Percentiles rank a stretch among this genome's conserved stretches.
Evolutionary conservation across 345 rosid species (phyloP).

Genomic region (Turritis glabra): DNA sequence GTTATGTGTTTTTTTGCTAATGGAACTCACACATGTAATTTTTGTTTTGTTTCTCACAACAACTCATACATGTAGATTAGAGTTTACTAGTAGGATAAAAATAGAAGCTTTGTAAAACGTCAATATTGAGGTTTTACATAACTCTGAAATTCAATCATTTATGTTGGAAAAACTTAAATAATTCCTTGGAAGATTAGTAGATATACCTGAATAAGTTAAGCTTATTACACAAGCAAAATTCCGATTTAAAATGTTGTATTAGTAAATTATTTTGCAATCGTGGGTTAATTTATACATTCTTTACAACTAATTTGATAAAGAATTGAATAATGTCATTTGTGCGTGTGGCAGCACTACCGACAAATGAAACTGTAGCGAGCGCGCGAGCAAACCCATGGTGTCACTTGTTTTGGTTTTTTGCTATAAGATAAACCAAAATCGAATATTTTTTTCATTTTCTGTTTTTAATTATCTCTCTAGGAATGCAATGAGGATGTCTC

Average conservation of each 20-base stretch:
- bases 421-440: constrained; percentile 9
- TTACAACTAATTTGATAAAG: neutral
- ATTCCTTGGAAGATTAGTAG: neutral
- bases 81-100: neutral
- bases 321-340: neutral
- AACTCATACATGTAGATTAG: neutral
- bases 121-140: neutral
- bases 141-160: neutral
- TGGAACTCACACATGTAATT: neutral
- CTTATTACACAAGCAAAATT: neutral
- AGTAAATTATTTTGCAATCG: neutral
- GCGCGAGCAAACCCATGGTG: constrained; percentile 16
- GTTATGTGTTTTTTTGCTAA: no score
- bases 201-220: neutral
- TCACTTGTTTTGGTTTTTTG: constrained; percentile 1
- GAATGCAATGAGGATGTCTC: neutral
- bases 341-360: constrained; percentile 14
- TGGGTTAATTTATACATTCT: neutral
- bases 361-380: constrained; percentile 3
- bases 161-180: neutral
- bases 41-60: neutral
- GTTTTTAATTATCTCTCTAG: neutral
- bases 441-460: neutral
- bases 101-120: neutral
- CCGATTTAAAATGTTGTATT: neutral